phyloP scores from a whole-genome alignment of 1,139 yeast species.

The Pneumocystis sp. region DNA sequence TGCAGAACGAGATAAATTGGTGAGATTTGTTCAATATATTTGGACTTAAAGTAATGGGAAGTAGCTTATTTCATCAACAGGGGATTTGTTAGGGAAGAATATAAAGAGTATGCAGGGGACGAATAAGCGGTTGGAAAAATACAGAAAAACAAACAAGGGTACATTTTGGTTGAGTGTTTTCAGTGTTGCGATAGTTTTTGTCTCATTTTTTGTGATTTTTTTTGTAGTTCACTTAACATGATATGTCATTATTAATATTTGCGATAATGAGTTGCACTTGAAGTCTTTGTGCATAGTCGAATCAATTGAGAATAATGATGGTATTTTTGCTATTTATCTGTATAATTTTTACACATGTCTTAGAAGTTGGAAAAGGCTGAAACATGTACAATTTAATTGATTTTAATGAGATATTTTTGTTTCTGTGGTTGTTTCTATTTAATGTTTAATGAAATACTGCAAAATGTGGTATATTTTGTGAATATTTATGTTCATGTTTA shows the following conservation, averaged over 20 bases:
- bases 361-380: no score
- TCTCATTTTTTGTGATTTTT: constrained; percentile 24
- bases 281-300: no score
- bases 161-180: constrained; percentile 29
- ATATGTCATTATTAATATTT: not conserved
- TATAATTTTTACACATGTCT: no score
- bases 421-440: no score
- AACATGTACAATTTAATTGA: no score
- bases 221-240: constrained; percentile 14
- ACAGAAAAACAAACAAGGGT: constrained; percentile 24
- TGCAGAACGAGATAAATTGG: constrained; percentile 21
- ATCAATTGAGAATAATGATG: no score
- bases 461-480: no score
- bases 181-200: constrained; percentile 24
- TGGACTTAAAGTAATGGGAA: constrained; percentile 1
- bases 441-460: no score
- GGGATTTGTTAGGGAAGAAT: constrained; percentile 24
- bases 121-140: constrained; percentile 23
- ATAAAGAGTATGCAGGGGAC: constrained; percentile 24
- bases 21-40: not conserved
- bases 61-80: constrained; percentile 23
- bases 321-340: no score
- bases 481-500: no score
- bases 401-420: no score
- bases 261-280: no score